phyloP scores from a whole-genome alignment of 2,329 filamentous ascomycete genomes.

The Shiraia bambusicola region DNA sequence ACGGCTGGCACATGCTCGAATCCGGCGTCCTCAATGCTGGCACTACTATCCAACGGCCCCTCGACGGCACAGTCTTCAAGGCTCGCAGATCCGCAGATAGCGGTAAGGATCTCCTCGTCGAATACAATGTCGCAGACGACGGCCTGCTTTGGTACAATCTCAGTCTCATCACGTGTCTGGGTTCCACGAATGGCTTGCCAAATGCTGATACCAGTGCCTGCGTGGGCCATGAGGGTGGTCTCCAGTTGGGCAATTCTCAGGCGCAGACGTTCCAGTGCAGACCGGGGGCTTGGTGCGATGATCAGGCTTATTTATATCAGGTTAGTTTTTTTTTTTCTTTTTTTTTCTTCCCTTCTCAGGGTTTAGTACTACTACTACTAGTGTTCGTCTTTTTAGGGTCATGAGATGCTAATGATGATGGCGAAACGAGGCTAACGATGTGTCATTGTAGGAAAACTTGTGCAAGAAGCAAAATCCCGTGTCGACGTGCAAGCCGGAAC shows the following conservation, averaged over 20 bases:
- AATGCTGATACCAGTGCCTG: slow-evolving; percentile 13
- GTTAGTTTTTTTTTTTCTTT: too few relatives aligned
- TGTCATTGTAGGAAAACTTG: slow-evolving; percentile 18
- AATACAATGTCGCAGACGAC: slow-evolving; percentile 10
- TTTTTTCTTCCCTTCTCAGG: too few relatives aligned
- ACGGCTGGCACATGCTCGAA: slow-evolving; percentile 4
- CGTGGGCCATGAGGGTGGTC: slow-evolving; percentile 15
- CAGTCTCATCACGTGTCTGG: slow-evolving; percentile 20
- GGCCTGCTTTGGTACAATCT: slow-evolving; percentile 18
- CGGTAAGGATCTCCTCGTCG: slow-evolving; percentile 14
- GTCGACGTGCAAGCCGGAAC: slow-evolving; percentile 2
- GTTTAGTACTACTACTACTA: too few relatives aligned
- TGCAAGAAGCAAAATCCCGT: slow-evolving; percentile 20
- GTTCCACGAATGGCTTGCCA: slow-evolving; percentile 4
- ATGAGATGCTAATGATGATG: background rate
- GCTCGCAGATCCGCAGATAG: slow-evolving; percentile 13
- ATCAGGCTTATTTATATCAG: slow-evolving; percentile 21
- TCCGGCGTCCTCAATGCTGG: slow-evolving; percentile 8
- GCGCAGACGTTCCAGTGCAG: slow-evolving; percentile 16
- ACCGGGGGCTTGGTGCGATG: slow-evolving; percentile 19
- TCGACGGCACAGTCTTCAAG: slow-evolving; percentile 15
- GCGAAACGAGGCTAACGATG: background rate
- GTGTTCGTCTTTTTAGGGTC: too few relatives aligned
- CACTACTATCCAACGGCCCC: slow-evolving; percentile 5
- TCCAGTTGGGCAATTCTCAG: slow-evolving; percentile 17